Evolutionary conservation across 2,329 filamentous ascomycete genomes (phyloP), one percentile per base, ranked within the genome.

Genomic region (Hypoxylon sp.): DNA sequence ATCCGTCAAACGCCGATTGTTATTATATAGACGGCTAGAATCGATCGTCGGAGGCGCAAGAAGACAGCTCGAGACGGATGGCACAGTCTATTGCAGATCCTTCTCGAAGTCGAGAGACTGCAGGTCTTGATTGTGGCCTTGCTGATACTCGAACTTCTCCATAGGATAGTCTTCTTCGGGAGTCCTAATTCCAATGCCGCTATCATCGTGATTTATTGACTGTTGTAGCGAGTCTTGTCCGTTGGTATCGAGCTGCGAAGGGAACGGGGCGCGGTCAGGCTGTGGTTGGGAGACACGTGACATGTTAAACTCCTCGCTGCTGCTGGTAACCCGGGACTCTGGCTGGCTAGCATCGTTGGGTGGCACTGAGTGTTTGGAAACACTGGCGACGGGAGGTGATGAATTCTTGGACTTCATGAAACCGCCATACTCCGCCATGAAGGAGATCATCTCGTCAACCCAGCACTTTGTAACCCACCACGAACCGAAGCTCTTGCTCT

Each of bases 391-490:
- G 6, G 74, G 73, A 9, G 78, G 78, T 3, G 78, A 79, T 6
- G 79, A 69, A 29, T 54, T 79, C 69, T 81, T 86, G 63, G 85
- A 85, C 70, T 85, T 84, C 82, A 97, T 89, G 75, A 97, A 97
- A 0, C 95, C 95, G 53, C 94, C 95, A 73, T 94, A 90, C 74
- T 96, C 93, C 0, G 93, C 93, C 71, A 97, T 84, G 85, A 96
- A 97, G 61, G 91, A 86, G 52, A 94, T 88, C 92, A 97, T 96
- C 80, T 98, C 95, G 74, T 97, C 94, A 55, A 97, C 87, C 85
- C 95, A 98, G 62, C 95, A 94, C 77, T 97, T 97, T 2, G 94
- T 94, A 62, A 97, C 92, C 92, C 92, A 96, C 93, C 93, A 96
- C 5, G 91, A 90, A n/a, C 92, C 91, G 74, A 95, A 96, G 74